Base-by-base conservation (phyloP, 2,329 filamentous ascomycete genomes). In the Clarireedia hainanense region DNA sequence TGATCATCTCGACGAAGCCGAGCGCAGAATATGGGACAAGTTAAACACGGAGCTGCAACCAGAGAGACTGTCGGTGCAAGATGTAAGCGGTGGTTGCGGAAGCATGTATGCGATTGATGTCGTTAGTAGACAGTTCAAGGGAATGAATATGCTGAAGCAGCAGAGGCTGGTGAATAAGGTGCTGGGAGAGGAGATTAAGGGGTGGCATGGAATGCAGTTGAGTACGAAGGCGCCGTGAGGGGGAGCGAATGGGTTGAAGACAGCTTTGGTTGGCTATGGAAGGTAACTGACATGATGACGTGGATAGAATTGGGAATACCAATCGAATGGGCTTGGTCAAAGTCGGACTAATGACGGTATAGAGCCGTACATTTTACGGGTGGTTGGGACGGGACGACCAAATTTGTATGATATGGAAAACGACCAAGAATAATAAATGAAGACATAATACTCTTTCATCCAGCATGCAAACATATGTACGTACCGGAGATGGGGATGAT, bases 61-160 rank as follows among this genome's bases (percentile, higher is more conserved):
- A 24, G 61, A 58, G 39, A 63, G 62, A 48, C 56, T 73, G 42
- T 65, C 70, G 54, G 70, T 94, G 9, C 85, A 86, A 69, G 89
- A 95, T 72, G 82, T 94, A 51, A 89, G 85, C 24, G 89, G 89
- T 57, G 89, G 89, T 30, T 95, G 89, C 72, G 89, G 89, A 9
- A 88, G 84, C 67, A 94, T 94, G 89, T 94, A 94, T 73, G 86
- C 84, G 55, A 86, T 95, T 62, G 85, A 91, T 65, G 84, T 94
- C 61, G 79, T 83, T 48, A 88, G 86, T 6, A 77, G 83, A 47
- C 79, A 76, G 65, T 95, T 95, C 72, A 77, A 78, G 53, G 89
- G 88, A 47, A 70, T 83, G 64, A 79, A 76, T 50, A 83, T 91
- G 69, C 80, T 95, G 58, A 89, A 89, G 76, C 89, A 94, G 74